A percentile compares a stretch with the other conserved stretches of the same genome.
Evolutionary conservation across 176 grass and related monocot species (phyloP).

Genomic region (Dactylis glomerata): DNA sequence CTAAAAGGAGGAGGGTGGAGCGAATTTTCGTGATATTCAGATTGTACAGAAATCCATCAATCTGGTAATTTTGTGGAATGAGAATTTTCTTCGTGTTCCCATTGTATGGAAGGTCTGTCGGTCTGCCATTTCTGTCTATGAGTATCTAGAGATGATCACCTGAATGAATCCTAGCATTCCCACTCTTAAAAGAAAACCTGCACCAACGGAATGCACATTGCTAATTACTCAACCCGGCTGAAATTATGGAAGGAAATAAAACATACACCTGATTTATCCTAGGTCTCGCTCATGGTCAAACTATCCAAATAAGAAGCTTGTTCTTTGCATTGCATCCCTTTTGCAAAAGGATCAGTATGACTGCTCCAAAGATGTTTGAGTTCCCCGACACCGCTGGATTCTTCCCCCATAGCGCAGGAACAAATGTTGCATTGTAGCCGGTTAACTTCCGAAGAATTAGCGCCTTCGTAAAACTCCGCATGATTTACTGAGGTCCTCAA

Average conservation of each 20-base stretch:
- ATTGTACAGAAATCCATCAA: conserved; percentile 17
- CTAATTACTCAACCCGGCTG: too few relatives aligned
- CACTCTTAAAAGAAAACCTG: conserved; percentile 13
- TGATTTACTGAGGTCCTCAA: conserved; percentile 21
- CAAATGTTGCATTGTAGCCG: not conserved
- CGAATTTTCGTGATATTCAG: conserved; percentile 8
- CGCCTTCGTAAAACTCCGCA: conserved; percentile 16
- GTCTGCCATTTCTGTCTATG: not conserved
- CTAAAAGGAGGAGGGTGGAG: not conserved
- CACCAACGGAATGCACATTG: not conserved
- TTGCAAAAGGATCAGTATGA: conserved; percentile 31
- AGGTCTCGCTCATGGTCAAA: conserved; percentile 26
- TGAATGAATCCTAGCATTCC: conserved; percentile 8
- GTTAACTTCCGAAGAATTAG: conserved; percentile 33
- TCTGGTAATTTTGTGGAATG: conserved; percentile 21
- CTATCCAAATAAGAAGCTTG: conserved; percentile 14
- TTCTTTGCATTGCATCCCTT: conserved; percentile 25
- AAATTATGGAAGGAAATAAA: conserved; percentile 1
- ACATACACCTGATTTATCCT: conserved; percentile 58
- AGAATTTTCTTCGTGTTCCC: conserved; percentile 4
- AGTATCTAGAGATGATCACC: conserved; percentile 25
- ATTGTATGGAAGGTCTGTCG: conserved; percentile 13
- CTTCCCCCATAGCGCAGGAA: not conserved
- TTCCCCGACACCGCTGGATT: too few relatives aligned
- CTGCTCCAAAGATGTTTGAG: not conserved